Evolutionary conservation across 805 yeast species (phyloP), one percentile per base, ranked within the genome.

Genomic region (Saccharomycopsis oosterbeekiorum): DNA sequence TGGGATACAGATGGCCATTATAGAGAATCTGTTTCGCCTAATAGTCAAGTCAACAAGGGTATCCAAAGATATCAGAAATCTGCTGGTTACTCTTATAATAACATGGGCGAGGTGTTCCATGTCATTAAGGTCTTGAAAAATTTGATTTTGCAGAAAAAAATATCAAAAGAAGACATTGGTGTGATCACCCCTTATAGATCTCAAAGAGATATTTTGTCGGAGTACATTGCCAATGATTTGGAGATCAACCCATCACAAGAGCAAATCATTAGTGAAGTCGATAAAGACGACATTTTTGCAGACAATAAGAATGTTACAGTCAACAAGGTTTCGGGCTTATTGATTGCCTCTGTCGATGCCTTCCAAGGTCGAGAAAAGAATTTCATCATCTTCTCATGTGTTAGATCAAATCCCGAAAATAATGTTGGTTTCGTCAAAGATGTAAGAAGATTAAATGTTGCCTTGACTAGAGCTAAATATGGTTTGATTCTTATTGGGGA

Each of bases 351-450:
- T 9, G 84, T 86, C 17, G 92, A 86, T 70, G 89, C 91, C 1
- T 86, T 86, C 73, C 92, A 86, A 70, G 91, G 91, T 26, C 72
- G 91, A 61, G 92, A 86, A 67, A 86, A 85, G 71, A 89, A 86
- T 67, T 82, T 81, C 57, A 84, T 86, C 47, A 75, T 86, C 14
- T 71, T 86, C 59, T 80, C 88, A 2, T 78, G 88, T 63, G 91
- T 86, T 17, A 75, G 92, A 63, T 88, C 96, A 26, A 90, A 90
- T 70, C 84, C 82, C 26, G 78, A 78, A 60, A 85, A 84, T 64
- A 80, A 81, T 12, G 86, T 91, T 67, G 97, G 97, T 8, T 90
- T 91, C 73, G 78, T 85, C 58, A 76, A 73, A 59, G 91, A 86
- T 67, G 71, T 74, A 54, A 74, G 89, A 68, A 76, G 91, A 68